Evolutionary conservation across 371 early-diverging fungal species (phyloP).

Genomic region (Rhizopus sp.): DNA sequence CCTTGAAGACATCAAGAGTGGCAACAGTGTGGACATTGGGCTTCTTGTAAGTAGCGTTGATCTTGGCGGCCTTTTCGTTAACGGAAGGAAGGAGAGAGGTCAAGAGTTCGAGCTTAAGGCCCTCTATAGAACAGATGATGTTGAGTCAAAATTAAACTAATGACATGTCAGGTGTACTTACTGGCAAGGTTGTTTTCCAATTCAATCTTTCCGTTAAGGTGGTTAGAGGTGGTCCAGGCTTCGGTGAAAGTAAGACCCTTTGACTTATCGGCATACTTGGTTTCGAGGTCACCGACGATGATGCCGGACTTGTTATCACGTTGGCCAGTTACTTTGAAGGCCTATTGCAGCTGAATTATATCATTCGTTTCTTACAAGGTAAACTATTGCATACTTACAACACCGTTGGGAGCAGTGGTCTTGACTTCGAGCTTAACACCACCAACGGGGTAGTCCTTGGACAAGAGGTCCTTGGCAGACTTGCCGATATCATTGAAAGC

Average conservation of each 20-base stretch:
- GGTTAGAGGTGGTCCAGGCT: slow-evolving; percentile 93
- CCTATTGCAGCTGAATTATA: slow-evolving; percentile 46
- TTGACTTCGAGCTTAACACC: slow-evolving; percentile 95
- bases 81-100: slow-evolving; percentile 50
- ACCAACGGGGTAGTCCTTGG: slow-evolving; percentile 96
- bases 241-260: slow-evolving; percentile 94
- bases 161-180: slow-evolving; percentile 24
- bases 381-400: slow-evolving; percentile 62
- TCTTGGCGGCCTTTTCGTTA: slow-evolving; percentile 50
- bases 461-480: slow-evolving; percentile 91
- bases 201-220: slow-evolving; percentile 90
- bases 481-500: slow-evolving; percentile 94
- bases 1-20: slow-evolving; percentile 51
- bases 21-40: slow-evolving; percentile 54
- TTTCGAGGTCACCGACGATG: slow-evolving; percentile 95
- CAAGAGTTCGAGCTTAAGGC: slow-evolving; percentile 50
- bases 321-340: slow-evolving; percentile 93
- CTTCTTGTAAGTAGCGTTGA: slow-evolving; percentile 50
- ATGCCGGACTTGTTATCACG: slow-evolving; percentile 93
- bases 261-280: slow-evolving; percentile 92
- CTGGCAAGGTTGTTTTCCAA: slow-evolving; percentile 92
- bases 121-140: slow-evolving; percentile 28
- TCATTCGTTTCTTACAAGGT: neutral
- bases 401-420: slow-evolving; percentile 92
- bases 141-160: neutral